Evolutionary conservation across 208 protist genomes (phyloP).

Genomic region (Acanthamoeba triangularis): DNA sequence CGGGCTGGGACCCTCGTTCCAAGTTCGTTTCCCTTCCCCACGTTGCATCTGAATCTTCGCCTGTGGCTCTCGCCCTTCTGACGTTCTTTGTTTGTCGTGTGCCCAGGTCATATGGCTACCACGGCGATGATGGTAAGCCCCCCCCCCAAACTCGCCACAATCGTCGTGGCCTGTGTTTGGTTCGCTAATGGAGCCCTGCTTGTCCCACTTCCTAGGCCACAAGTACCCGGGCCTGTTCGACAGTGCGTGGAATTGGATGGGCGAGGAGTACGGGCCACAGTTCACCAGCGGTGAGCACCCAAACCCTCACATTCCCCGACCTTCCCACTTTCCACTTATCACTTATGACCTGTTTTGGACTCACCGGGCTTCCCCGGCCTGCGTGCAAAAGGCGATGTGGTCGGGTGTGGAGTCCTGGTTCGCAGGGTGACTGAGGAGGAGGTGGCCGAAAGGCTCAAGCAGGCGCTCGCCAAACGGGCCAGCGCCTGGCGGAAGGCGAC

Average conservation of each 20-base stretch:
- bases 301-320: no score
- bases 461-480: neutral
- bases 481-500: neutral
- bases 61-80: no score
- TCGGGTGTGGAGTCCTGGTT: conserved; percentile 13
- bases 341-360: neutral
- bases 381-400: neutral
- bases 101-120: conserved; percentile 5
- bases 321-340: no score
- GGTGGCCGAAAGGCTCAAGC: neutral
- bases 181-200: neutral
- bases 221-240: conserved; percentile 10
- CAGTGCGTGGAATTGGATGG: conserved; percentile 33
- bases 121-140: neutral
- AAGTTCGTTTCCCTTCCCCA: neutral
- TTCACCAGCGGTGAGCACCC: neutral
- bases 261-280: conserved; percentile 28
- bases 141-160: neutral
- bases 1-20: neutral
- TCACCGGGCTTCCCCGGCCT: neutral
- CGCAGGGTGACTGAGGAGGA: neutral
- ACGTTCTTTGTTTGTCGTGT: neutral
- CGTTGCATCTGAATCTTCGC: neutral
- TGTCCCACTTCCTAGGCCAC: neutral
- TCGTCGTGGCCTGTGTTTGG: no score